Base-by-base conservation (phyloP, 2,329 filamentous ascomycete genomes). In the Aspergillus puulaauensis region DNA sequence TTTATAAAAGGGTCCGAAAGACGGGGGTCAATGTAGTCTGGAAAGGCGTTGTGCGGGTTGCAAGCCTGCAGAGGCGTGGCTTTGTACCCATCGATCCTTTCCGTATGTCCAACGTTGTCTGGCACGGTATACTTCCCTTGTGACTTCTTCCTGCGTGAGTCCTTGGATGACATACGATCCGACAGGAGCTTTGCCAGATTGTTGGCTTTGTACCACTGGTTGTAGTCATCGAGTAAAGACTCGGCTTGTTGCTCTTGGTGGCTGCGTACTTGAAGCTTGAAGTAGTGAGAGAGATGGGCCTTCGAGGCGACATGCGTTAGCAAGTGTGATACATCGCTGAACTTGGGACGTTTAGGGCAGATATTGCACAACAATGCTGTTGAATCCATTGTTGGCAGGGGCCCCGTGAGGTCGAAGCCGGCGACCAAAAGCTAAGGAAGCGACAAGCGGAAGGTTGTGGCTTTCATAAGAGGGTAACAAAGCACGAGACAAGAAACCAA, bases 241-340 rank as follows among this genome's bases (percentile, higher is more conserved):
- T 82, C 80, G n/a, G 89, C 86, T n/a, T 77, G 77, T n/a, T 81
- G 74, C 59, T 96, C 89, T 46, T 84, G 81, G 54, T 86, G 83
- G 55, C 88, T 85, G 57, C 84, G 85, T 64, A 96, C 85, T 67
- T 91, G 88, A 52, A 91, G 82, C 68, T 91, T 91, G 78, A 93
- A 96, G 68, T 90, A 87, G 70, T 91, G 85, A 59, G 91, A 87
- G 35, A 97, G 80, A 72, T 98, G 93, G n/a, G 90, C 89, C 72
- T 97, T 97, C 63, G 93, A 97, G 59, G 90, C 86, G 61, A 97
- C 86, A 71, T 98, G 93, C 12, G 93, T 98, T 70, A 98, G 84
- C 39, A 97, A 81, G 74, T 97, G 93, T 35, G 93, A 96, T 45
- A 92, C 82, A 74, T 98, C 93, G 56, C 91, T 96, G 77, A 97